Base-by-base conservation (phyloP, 2,329 filamentous ascomycete species). In the Beauveria bassiana region DNA sequence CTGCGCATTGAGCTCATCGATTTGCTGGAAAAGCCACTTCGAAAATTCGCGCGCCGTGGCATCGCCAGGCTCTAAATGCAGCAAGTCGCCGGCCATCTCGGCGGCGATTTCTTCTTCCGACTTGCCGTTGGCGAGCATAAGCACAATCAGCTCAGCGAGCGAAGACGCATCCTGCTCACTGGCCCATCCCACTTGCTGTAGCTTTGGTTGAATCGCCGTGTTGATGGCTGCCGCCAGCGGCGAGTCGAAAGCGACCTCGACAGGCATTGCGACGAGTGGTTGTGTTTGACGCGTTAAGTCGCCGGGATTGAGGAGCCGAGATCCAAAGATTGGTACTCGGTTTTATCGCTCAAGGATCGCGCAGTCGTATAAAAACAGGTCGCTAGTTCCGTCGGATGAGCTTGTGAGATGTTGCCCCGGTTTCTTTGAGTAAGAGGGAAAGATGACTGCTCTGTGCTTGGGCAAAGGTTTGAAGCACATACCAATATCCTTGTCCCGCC, bases 111-210 rank as follows among this genome's bases (percentile, higher is more conserved):
- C 89, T 56, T 93, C 86, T 72, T 96, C 88, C 4, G 89, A 92
- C 75, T 96, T 97, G 69, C 93, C 91, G 76, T 97, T 98, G 65
- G 91, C 91, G 38, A 99, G 84, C 93, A 98, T 97, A 65, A 98
- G 85, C 63, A 98, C 89, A 67, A 99, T 95, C 77, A 98, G 99
- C 77, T 99, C 95, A 63, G 92, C 88, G 63, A 99, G 84, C 43
- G 91, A 90, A 26, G 88, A 87, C 74, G 93, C 91, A 68, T 91
- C 89, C 61, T 78, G 77, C 64, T 88, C 89, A 67, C 88, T 88
- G 34, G 89, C 92, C 93, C 95, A 98, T 69, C 93, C 93, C 67
- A 93, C 88, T 76, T 99, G 93, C 63, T 91, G 85, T 62, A 99
- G 81, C 79, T 98, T 98, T 38, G 91, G 89, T 75, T 95, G 90